Conservation (phyloP, 2,329 filamentous ascomycete species). For the Aspergillus versicolor region DNA sequence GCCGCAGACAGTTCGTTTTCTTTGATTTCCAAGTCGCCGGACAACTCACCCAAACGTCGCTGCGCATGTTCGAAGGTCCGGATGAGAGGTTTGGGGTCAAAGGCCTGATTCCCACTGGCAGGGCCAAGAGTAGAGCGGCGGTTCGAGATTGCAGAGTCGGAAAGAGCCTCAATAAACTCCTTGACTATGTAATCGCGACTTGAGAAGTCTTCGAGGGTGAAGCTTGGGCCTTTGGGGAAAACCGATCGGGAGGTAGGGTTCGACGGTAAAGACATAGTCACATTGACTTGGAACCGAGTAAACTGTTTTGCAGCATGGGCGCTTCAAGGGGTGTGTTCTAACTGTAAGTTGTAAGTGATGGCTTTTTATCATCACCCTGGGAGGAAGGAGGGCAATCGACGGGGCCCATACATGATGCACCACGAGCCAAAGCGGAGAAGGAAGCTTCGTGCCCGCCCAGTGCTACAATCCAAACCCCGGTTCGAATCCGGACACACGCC, state of each 20-base stretch:
- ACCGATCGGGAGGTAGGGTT: conserved; percentile 60
- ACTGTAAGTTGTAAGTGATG: background rate
- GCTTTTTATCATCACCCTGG: background rate
- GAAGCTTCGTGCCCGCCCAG: background rate
- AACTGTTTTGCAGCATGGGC: conserved; percentile 2
- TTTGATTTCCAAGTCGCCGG: conserved; percentile 79
- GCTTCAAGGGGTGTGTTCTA: background rate
- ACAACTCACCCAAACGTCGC: conserved; percentile 50
- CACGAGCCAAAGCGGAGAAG: too few species aligned
- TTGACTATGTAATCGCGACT: conserved; percentile 95
- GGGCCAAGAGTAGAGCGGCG: conserved; percentile 68
- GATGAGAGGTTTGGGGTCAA: conserved; percentile 96
- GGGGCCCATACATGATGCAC: background rate
- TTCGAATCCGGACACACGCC: background rate
- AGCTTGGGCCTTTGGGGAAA: conserved; percentile 76
- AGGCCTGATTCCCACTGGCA: conserved; percentile 51
- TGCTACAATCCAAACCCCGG: background rate
- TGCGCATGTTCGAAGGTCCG: conserved; percentile 81
- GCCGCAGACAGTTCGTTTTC: conserved; percentile 90
- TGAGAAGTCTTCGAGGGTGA: conserved; percentile 84
- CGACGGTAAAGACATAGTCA: conserved; percentile 41
- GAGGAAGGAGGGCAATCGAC: background rate
- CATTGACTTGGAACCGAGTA: conserved; percentile 39
- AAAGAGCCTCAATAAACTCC: conserved; percentile 92
- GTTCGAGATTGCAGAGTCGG: conserved; percentile 74